Conservation (phyloP, 192 early-diverging fungal genomes). For the Phlyctochytrium bullatum region DNA sequence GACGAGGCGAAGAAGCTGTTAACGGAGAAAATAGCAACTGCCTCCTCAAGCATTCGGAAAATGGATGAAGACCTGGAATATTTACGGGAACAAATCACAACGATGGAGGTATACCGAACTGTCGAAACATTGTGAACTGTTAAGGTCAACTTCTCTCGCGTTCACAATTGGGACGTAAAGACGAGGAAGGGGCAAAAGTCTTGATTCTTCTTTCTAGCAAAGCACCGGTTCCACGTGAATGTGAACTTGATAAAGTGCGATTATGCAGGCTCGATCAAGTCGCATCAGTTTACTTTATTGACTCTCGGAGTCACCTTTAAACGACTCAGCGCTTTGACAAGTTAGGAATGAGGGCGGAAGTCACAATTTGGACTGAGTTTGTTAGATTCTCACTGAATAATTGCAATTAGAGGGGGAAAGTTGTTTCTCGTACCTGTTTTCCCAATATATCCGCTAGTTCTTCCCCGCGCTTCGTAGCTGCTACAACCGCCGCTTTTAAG, state of each 20-base stretch:
- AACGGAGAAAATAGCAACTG: constrained; percentile 68
- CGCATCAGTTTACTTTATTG: no score
- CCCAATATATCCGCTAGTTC: constrained; percentile 63
- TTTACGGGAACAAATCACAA: constrained; percentile 94
- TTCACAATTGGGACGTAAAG: constrained; percentile 98
- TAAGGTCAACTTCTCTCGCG: constrained; percentile 73
- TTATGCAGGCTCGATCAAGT: no score
- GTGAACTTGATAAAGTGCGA: no score
- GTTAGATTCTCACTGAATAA: constrained; percentile 1
- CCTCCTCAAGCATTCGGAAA: constrained; percentile 68
- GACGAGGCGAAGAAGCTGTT: constrained; percentile 83
- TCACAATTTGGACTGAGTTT: no score
- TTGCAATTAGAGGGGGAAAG: not conserved
- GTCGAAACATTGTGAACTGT: not conserved
- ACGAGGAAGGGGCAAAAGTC: constrained; percentile 64
- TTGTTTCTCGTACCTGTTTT: constrained; percentile 10
- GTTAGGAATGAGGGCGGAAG: no score
- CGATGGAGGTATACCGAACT: constrained; percentile 76
- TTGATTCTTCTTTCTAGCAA: no score
- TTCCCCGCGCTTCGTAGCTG: constrained; percentile 66
- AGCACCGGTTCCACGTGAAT: no score
- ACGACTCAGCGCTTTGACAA: no score
- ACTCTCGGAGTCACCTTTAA: no score
- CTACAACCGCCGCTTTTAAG: constrained; percentile 56
- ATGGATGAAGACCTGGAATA: constrained; percentile 90